Percentiles rank a stretch among this genome's conserved stretches.
phyloP scores from a whole-genome alignment of 768 basidiomycete genomes.

The Kwoniella newhampshirensis region DNA sequence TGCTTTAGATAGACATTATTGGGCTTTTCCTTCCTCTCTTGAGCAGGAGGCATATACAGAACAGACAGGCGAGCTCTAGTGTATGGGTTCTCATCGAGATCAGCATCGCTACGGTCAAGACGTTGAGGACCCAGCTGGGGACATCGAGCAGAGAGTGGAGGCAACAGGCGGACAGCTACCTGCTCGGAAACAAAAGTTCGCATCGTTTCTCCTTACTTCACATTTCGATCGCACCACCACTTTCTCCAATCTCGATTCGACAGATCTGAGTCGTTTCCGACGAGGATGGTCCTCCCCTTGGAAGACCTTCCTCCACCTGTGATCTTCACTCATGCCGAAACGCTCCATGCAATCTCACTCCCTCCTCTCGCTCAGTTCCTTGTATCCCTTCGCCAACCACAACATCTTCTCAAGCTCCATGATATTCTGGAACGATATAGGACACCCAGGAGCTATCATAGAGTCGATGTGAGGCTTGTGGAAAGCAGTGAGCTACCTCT shows the following conservation, averaged over 20 bases:
- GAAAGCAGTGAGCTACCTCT: constrained; percentile 36
- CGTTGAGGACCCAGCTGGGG: too few species aligned
- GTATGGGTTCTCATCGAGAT: too few species aligned
- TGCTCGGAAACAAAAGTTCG: background rate
- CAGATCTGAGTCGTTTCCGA: too few species aligned
- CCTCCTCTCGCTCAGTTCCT: constrained; percentile 41
- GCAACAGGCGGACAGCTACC: too few species aligned
- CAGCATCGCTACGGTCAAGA: too few species aligned
- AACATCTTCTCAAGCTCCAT: constrained; percentile 35
- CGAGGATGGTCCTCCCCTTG: background rate
- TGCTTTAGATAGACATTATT: too few species aligned
- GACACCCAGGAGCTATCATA: constrained; percentile 39
- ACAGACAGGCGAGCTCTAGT: too few species aligned
- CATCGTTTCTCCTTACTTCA: background rate
- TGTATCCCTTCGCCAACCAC: constrained; percentile 14
- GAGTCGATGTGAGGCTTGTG: constrained; percentile 35
- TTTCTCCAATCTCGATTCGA: too few species aligned
- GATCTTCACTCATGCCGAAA: constrained; percentile 31
- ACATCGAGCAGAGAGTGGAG: too few species aligned
- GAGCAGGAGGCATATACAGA: too few species aligned
- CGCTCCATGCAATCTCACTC: constrained; percentile 35
- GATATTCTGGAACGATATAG: constrained; percentile 35
- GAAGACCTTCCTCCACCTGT: constrained; percentile 27
- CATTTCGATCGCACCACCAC: too few species aligned
- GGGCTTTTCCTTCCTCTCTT: too few species aligned